Evolutionary conservation across 2,329 filamentous ascomycete genomes (phyloP), one percentile per base, ranked within the genome.

Genomic region (Herpotrichia juniperi): DNA sequence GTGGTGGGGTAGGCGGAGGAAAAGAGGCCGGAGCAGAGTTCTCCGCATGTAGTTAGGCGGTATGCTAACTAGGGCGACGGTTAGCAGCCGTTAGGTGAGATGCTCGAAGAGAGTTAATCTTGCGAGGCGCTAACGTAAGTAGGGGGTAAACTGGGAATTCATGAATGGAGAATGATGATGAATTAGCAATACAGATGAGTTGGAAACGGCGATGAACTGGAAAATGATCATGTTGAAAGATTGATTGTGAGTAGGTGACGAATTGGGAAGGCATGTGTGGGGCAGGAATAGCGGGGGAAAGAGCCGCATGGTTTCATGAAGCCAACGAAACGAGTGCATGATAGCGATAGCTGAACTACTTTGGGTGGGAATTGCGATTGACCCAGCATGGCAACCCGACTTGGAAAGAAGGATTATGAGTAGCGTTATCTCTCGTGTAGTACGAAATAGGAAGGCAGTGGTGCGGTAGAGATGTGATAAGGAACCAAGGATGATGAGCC

Each of bases 21-120:
- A 78, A 93, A 96, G 49, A 96, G 76, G 24, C 92, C 93, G 46
- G 93, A 79, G 69, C 85, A 88, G 49, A 96, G 82, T 66, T 93
- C 89, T 32, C 89, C 87, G 69, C 89, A 93, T 66, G 79, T 82
- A 22, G 81, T 83, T 22, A 96, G 83, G 55, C 91, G 88, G 74
- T 96, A 96, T 50, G 83, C 77, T 66, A 94, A 85, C 90, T 93
- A 66, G 32, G 39, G n/a, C n/a, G n/a, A n/a, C n/a, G n/a, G n/a
- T n/a, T n/a, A n/a, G n/a, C n/a, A n/a, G 46, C 1, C 1, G 6
- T 37, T 44, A 45, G n/a, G n/a, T n/a, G 22, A 32, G 16, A 32
- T 32, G 47, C 3, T 17, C 2, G 39, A 14, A 30, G 11, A 19
- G 30, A 25, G 10, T 3, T 10, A 25, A 30, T 21, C n/a, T n/a